Conservation (phyloP, 2,329 filamentous ascomycete species). For the Pseudogymnoascus sp. region DNA sequence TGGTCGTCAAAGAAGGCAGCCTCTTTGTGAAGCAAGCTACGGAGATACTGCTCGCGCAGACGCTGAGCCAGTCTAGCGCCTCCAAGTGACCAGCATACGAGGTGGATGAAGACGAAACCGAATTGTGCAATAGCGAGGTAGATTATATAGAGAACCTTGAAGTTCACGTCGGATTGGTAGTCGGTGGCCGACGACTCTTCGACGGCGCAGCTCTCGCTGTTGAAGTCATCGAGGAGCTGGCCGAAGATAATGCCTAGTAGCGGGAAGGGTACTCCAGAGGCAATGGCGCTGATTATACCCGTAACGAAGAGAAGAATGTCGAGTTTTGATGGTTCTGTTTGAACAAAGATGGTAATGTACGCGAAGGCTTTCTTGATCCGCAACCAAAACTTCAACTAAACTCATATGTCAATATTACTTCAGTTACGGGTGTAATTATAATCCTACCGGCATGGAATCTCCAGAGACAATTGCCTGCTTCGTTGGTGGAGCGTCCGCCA, state of each 20-base stretch:
- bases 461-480: not conserved
- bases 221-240: conserved; percentile 55
- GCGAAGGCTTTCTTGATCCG: not conserved
- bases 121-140: conserved; percentile 59
- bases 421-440: not conserved
- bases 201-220: conserved; percentile 43
- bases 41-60: conserved; percentile 45
- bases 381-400: not conserved
- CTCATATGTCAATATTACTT: not conserved
- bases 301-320: conserved; percentile 31
- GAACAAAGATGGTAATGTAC: not conserved
- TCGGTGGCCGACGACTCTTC: conserved; percentile 22
- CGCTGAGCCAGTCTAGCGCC: conserved; percentile 48
- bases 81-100: conserved; percentile 49
- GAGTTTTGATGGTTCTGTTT: conserved; percentile 8
- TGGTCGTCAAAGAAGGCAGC: conserved; percentile 47
- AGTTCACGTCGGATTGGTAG: conserved; percentile 38
- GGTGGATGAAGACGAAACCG: conserved; percentile 54
- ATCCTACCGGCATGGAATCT: not conserved
- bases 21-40: conserved; percentile 44
- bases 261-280: conserved; percentile 54
- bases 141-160: conserved; percentile 52
- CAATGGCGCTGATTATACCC: conserved; percentile 41
- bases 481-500: not conserved
- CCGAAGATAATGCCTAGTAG: conserved; percentile 58